Evolutionary conservation across 176 grass and related monocot species (phyloP).

Genomic region (Hordeum marinum): DNA sequence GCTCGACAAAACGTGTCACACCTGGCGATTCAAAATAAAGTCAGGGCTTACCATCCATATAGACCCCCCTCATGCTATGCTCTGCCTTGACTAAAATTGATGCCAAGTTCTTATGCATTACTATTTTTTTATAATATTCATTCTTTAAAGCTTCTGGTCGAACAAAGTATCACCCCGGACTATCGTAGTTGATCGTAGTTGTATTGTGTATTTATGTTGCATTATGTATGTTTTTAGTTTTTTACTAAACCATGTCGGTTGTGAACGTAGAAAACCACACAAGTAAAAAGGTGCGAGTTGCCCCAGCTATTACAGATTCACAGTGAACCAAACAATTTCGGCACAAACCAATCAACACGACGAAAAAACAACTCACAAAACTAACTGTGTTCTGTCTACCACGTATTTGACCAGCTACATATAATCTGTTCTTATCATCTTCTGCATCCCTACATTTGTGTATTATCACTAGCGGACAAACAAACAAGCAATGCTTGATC

Average conservation of each 20-base stretch:
- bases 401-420: not conserved
- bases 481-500: not conserved
- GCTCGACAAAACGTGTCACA: not conserved
- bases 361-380: not conserved
- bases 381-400: not conserved
- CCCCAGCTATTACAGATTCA: not conserved
- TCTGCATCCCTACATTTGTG: not conserved
- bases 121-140: not conserved
- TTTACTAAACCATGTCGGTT: not conserved
- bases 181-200: not conserved
- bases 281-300: not conserved
- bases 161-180: not conserved
- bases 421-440: not conserved
- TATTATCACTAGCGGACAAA: not conserved
- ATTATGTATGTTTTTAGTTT: not conserved
- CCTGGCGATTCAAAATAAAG: not conserved
- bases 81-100: too few species aligned
- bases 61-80: too few species aligned
- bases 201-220: not conserved
- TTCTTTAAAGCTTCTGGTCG: not conserved
- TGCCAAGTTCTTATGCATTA: not conserved
- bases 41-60: too few species aligned
- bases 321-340: not conserved
- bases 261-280: not conserved
- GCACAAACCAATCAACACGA: not conserved